Evolutionary conservation across 331 rosid genomes (phyloP).

Genomic region (Malus hybrid): DNA sequence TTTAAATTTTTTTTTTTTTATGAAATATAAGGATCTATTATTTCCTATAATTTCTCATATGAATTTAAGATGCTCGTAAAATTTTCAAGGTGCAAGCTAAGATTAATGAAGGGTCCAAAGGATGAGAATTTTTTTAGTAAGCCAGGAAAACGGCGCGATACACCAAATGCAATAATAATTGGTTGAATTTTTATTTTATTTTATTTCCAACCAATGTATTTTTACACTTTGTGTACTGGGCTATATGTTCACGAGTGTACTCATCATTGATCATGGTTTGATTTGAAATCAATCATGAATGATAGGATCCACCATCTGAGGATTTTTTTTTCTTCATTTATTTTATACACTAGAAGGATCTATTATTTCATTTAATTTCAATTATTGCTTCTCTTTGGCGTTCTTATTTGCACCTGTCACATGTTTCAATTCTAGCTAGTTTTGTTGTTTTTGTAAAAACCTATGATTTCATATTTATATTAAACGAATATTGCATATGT

Average conservation of each 20-base stretch:
- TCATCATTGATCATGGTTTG: not conserved
- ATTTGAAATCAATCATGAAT: not conserved
- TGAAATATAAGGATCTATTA: not conserved
- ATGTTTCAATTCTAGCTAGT: not conserved
- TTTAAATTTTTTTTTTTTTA: too few species aligned
- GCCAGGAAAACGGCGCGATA: too few species aligned
- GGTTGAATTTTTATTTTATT: too few species aligned
- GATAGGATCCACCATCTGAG: not conserved
- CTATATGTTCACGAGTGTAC: too few species aligned
- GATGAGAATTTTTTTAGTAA: too few species aligned
- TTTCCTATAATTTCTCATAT: not conserved
- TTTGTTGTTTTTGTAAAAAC: not conserved
- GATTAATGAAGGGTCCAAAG: not conserved
- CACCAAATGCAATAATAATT: too few species aligned
- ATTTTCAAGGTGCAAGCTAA: too few species aligned
- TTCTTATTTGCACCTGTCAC: not conserved
- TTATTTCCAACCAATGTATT: too few species aligned
- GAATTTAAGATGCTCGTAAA: not conserved
- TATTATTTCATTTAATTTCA: not conserved
- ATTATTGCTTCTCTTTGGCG: not conserved
- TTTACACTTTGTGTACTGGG: too few species aligned
- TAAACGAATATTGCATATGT: not conserved
- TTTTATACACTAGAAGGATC: not conserved
- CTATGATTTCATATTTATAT: not conserved
- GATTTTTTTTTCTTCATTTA: not conserved